Percentiles rank a stretch among this genome's conserved stretches.
These are phyloP conservation scores for Citrus maxima DNA, from an alignment of 345 rosid species.

Conservation along the genomic window DNA sequence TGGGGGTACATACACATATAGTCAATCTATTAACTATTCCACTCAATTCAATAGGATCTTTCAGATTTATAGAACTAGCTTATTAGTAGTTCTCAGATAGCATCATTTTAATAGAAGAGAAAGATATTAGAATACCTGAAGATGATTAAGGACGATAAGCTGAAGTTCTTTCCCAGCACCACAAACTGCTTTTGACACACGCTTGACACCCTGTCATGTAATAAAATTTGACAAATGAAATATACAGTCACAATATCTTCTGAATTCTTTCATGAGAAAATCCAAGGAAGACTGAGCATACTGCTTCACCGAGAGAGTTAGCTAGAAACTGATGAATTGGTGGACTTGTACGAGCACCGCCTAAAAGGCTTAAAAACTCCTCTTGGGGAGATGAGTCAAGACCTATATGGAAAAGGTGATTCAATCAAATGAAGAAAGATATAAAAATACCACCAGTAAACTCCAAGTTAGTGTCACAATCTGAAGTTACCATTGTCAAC, in stretches of 20 bases:
- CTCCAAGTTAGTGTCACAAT: conserved; percentile 2
- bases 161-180: conserved; percentile 95
- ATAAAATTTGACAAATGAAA: conserved; percentile 19
- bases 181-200: conserved; percentile 73
- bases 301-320: conserved; percentile 83
- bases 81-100: neutral
- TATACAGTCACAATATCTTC: neutral
- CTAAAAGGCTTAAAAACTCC: conserved; percentile 86
- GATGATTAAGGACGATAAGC: conserved; percentile 75
- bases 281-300: conserved; percentile 30
- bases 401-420: conserved; percentile 38
- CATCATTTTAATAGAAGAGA: conserved; percentile 16
- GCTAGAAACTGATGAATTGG: conserved; percentile 89
- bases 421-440: conserved; percentile 14
- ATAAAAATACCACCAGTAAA: conserved; percentile 8
- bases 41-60: conserved; percentile 6
- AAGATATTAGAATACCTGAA: conserved; percentile 55
- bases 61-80: neutral
- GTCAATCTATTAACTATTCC: neutral
- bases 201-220: conserved; percentile 71
- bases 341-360: conserved; percentile 90
- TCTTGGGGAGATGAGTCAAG: conserved; percentile 91
- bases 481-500: conserved; percentile 61
- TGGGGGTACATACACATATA: neutral
- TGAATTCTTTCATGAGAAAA: conserved; percentile 10